Percentiles rank a stretch among this genome's conserved stretches.
phyloP scores from a whole-genome alignment of 352 stramenopile genomes.

The Phytopythium ostracodes region DNA sequence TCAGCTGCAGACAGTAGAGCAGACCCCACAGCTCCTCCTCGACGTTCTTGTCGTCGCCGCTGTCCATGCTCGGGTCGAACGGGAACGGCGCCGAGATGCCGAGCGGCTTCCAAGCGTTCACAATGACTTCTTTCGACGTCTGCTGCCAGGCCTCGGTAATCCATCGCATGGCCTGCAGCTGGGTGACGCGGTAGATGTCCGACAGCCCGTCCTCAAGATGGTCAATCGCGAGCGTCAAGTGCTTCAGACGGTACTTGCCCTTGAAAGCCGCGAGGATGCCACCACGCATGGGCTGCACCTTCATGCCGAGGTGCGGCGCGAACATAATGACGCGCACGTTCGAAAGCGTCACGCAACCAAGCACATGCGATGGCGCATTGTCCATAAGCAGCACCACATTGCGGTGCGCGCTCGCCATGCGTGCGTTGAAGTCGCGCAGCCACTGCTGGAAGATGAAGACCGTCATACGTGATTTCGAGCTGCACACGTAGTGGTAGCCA shows the following conservation, averaged over 20 bases:
- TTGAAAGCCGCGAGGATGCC: constrained; percentile 84
- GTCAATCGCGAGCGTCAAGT: constrained; percentile 80
- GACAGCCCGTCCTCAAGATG: constrained; percentile 73
- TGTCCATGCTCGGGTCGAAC: constrained; percentile 55
- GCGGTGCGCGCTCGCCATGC: constrained; percentile 81
- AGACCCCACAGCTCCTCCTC: constrained; percentile 84
- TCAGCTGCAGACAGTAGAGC: constrained; percentile 84
- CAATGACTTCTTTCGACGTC: constrained; percentile 70
- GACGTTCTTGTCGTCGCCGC: constrained; percentile 76
- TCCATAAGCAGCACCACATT: constrained; percentile 84
- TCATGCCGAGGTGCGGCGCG: constrained; percentile 75
- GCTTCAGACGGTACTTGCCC: constrained; percentile 83
- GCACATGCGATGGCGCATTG: constrained; percentile 81
- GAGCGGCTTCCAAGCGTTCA: constrained; percentile 76
- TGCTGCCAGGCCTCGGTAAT: constrained; percentile 83
- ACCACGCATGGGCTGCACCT: constrained; percentile 82
- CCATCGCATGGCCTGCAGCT: constrained; percentile 86
- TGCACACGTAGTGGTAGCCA: constrained; percentile 85
- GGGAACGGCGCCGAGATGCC: constrained; percentile 57
- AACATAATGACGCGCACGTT: constrained; percentile 88
- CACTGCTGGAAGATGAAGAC: constrained; percentile 89
- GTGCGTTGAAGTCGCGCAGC: constrained; percentile 82
- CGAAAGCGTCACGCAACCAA: constrained; percentile 75
- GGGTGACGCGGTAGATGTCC: constrained; percentile 78
- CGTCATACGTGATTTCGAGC: constrained; percentile 80